Conservation (phyloP, 345 rosid genomes). For the Citrus inodora region DNA sequence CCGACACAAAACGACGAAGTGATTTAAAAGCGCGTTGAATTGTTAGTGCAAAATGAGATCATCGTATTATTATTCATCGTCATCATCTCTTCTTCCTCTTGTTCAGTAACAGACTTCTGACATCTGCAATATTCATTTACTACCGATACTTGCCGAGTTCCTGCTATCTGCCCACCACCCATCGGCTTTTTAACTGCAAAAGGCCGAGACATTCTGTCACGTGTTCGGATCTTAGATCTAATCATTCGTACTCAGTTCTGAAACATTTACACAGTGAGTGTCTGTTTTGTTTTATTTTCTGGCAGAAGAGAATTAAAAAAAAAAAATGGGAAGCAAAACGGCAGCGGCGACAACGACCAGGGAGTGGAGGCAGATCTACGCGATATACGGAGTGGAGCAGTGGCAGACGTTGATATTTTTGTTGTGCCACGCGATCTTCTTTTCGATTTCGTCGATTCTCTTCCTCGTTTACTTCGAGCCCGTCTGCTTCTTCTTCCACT, state of each 20-base stretch:
- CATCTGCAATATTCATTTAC: background rate
- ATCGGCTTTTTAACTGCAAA: too few species aligned
- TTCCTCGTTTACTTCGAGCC: constrained; percentile 71
- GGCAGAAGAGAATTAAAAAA: background rate
- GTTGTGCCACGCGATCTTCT: constrained; percentile 56
- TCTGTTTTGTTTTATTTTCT: background rate
- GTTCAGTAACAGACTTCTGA: background rate
- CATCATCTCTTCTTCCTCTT: background rate
- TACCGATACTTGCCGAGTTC: background rate
- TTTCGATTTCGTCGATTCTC: constrained; percentile 57
- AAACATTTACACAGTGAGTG: background rate
- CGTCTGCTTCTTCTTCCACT: constrained; percentile 48
- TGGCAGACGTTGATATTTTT: constrained; percentile 81
- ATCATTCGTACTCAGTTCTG: background rate
- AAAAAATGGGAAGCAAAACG: constrained; percentile 33
- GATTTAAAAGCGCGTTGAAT: constrained; percentile 6
- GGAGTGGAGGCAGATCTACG: constrained; percentile 95
- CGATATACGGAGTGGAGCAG: constrained; percentile 86
- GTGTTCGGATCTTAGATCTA: background rate
- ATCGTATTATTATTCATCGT: background rate
- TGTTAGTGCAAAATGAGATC: background rate
- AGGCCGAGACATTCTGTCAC: background rate
- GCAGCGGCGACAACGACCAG: constrained; percentile 27
- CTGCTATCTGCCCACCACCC: background rate
- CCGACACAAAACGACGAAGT: background rate